Conservation (phyloP, 1,284 basidiomycete species). For the Fomitopsis palustris region DNA sequence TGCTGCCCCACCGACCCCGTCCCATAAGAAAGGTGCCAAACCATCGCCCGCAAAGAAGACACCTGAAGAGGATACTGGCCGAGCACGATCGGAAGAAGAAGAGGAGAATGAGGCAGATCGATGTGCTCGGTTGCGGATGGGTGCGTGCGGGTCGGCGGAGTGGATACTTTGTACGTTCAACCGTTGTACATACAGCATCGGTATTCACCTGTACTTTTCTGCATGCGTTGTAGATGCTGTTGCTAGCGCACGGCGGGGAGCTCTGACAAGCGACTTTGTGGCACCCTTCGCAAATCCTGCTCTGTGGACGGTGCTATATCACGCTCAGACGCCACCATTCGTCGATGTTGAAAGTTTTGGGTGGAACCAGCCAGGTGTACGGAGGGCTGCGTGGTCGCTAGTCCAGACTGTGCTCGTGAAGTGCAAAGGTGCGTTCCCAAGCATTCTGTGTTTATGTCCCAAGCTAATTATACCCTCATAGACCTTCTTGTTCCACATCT, state of each 20-base stretch:
- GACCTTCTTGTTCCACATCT: constrained; percentile 38
- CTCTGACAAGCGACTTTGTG: constrained; percentile 26
- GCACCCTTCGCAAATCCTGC: constrained; percentile 47
- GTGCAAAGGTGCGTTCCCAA: constrained; percentile 38
- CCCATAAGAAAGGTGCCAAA: constrained; percentile 32
- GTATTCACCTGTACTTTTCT: constrained; percentile 5
- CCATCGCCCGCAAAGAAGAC: constrained; percentile 20
- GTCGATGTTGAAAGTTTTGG: constrained; percentile 48
- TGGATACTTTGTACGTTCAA: constrained; percentile 58
- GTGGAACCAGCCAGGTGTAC: constrained; percentile 58
- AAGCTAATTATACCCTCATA: constrained; percentile 15
- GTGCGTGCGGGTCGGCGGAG: constrained; percentile 66
- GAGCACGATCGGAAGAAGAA: constrained; percentile 47
- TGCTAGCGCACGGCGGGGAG: constrained; percentile 12
- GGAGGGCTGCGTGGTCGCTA: constrained; percentile 60
- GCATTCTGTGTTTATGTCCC: background rate
- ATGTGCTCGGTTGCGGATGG: constrained; percentile 66
- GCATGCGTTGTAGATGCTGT: background rate
- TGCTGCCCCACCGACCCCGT: constrained; percentile 25
- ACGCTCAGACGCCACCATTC: constrained; percentile 43
- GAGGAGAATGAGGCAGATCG: constrained; percentile 69
- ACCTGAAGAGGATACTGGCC: constrained; percentile 26
- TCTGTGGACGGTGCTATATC: constrained; percentile 59
- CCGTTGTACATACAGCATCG: constrained; percentile 9
- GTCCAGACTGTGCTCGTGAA: constrained; percentile 39